Percentiles rank a stretch among this genome's conserved stretches.
Evolutionary conservation across 495 filamentous ascomycete genomes (phyloP).

Genomic region (Tuber borchii): DNA sequence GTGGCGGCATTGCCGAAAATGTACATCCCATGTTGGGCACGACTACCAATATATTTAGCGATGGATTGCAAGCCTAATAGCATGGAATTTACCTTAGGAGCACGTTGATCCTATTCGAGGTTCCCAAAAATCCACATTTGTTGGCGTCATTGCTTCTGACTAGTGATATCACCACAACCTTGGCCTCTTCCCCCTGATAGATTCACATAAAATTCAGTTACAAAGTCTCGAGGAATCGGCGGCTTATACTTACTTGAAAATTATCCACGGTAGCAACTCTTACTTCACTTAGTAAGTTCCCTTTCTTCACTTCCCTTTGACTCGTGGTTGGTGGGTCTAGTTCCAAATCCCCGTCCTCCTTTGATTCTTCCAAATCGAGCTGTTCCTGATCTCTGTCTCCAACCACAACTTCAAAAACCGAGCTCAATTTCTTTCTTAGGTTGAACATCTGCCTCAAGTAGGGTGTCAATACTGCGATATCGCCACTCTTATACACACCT

Average conservation of each 20-base stretch:
- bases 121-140: slow-evolving; percentile 66
- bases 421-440: slow-evolving; percentile 50
- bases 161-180: slow-evolving; percentile 72
- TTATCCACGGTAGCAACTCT: slow-evolving; percentile 79
- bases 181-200: slow-evolving; percentile 64
- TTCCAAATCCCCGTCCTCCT: neutral
- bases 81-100: slow-evolving; percentile 49
- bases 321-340: neutral
- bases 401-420: slow-evolving; percentile 56
- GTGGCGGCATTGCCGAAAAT: slow-evolving; percentile 70
- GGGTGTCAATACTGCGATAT: slow-evolving; percentile 76
- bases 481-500: slow-evolving; percentile 54
- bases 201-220: neutral
- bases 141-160: slow-evolving; percentile 63
- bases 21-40: slow-evolving; percentile 78
- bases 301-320: slow-evolving; percentile 43
- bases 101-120: slow-evolving; percentile 74
- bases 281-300: slow-evolving; percentile 54
- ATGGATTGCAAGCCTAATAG: neutral
- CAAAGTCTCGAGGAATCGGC: neutral
- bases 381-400: slow-evolving; percentile 62
- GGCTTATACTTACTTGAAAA: slow-evolving; percentile 52
- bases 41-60: slow-evolving; percentile 41
- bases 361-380: slow-evolving; percentile 47
- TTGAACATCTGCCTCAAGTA: slow-evolving; percentile 66